Conservation (phyloP, 23 red algal species). For the Gracilaria gracilis region DNA sequence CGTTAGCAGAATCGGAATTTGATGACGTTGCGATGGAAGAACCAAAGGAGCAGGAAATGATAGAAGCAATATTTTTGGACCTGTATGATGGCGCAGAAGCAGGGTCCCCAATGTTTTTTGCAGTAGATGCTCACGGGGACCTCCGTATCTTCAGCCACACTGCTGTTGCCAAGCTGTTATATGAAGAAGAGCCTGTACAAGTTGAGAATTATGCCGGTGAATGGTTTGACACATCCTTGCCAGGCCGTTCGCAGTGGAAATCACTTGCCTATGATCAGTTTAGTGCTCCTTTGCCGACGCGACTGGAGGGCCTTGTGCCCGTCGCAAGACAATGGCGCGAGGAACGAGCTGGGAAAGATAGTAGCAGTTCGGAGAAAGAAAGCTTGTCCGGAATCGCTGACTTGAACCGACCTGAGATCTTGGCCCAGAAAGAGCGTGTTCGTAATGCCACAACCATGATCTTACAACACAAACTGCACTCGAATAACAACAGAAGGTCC, state of each 20-base stretch:
- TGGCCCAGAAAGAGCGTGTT: constrained; percentile 55
- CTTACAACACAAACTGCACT: constrained; percentile 36
- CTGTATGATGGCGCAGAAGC: constrained; percentile 27
- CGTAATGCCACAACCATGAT: constrained; percentile 34
- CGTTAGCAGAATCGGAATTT: constrained; percentile 22
- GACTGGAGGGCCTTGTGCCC: constrained; percentile 32
- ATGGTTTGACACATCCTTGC: constrained; percentile 37
- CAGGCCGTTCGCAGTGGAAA: constrained; percentile 39
- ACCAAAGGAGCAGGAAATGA: constrained; percentile 1
- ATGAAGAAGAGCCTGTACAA: constrained; percentile 52
- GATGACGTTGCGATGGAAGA: constrained; percentile 22
- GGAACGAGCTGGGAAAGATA: constrained; percentile 8
- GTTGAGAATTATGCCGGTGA: constrained; percentile 34
- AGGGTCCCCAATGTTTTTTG: constrained; percentile 51
- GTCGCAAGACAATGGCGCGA: constrained; percentile 18
- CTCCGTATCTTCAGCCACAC: constrained; percentile 59
- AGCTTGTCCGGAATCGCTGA: neutral
- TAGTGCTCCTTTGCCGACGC: constrained; percentile 33
- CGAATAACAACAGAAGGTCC: constrained; percentile 1
- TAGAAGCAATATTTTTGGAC: constrained; percentile 71
- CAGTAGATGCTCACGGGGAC: constrained; percentile 53
- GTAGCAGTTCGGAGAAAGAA: neutral
- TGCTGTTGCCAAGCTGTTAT: constrained; percentile 57
- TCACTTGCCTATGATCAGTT: constrained; percentile 41
- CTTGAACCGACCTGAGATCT: constrained; percentile 36